Percentiles rank a stretch among this genome's conserved stretches.
Conservation (phyloP, 2,329 filamentous ascomycete species). For the Zarea fungicola region DNA sequence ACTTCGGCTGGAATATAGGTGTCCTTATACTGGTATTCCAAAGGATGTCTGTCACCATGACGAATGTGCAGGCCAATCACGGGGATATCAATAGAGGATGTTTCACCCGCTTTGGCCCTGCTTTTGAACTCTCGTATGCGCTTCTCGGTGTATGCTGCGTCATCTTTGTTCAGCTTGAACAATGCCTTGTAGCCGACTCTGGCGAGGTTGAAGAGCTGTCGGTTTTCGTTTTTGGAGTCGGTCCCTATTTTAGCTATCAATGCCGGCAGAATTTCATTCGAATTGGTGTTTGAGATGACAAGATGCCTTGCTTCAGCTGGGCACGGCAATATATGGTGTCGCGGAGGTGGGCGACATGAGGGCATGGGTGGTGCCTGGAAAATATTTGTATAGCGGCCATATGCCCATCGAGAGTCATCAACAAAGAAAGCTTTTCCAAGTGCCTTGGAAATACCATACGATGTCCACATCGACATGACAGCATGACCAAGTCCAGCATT, state of each 20-base stretch:
- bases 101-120: constrained; percentile 38
- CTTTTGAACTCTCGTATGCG: constrained; percentile 53
- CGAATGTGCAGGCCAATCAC: constrained; percentile 71
- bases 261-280: constrained; percentile 59
- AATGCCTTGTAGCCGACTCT: constrained; percentile 67
- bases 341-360: constrained; percentile 64
- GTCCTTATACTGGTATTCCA: constrained; percentile 69
- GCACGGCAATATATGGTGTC: constrained; percentile 72
- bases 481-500: constrained; percentile 74
- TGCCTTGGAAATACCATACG: constrained; percentile 71
- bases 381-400: constrained; percentile 68
- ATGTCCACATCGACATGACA: constrained; percentile 75
- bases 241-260: constrained; percentile 27
- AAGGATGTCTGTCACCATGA: constrained; percentile 71
- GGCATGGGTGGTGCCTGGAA: constrained; percentile 64
- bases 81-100: constrained; percentile 31
- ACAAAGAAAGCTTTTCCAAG: constrained; percentile 77
- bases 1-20: constrained; percentile 71
- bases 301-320: constrained; percentile 71
- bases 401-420: constrained; percentile 78
- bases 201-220: constrained; percentile 60
- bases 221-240: constrained; percentile 30
- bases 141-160: constrained; percentile 57
- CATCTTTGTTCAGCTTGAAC: constrained; percentile 63
- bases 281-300: constrained; percentile 65